Evolutionary conservation across 441 rosid genomes (phyloP).

Genomic region (Eutrema salsugineum): DNA sequence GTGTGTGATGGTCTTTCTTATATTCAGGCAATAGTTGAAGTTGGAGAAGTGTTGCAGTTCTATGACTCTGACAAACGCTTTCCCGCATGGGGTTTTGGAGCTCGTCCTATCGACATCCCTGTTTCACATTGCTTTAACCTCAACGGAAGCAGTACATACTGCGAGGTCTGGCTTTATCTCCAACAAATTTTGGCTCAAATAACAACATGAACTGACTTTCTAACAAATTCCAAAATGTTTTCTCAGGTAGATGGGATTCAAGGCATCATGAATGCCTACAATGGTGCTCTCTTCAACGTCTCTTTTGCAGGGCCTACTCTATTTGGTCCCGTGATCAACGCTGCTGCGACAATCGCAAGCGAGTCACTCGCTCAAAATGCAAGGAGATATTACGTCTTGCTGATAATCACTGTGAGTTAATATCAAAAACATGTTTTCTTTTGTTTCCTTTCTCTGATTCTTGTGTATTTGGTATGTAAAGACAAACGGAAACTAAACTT

Average conservation of each 20-base stretch:
- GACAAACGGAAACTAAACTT: not conserved
- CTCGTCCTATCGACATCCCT: slow-evolving; percentile 85
- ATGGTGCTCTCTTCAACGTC: slow-evolving; percentile 80
- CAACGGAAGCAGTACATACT: slow-evolving; percentile 75
- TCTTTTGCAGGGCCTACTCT: slow-evolving; percentile 97
- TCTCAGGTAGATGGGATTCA: slow-evolving; percentile 83
- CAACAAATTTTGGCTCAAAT: not conserved
- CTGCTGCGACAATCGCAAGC: slow-evolving; percentile 70
- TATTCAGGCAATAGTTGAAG: slow-evolving; percentile 78
- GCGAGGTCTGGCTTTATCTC: slow-evolving; percentile 51
- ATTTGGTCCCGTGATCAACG: slow-evolving; percentile 81
- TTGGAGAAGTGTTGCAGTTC: slow-evolving; percentile 87
- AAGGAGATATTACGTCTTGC: slow-evolving; percentile 63
- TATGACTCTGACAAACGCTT: slow-evolving; percentile 82
- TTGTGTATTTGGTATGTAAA: not conserved
- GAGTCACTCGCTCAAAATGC: slow-evolving; percentile 56
- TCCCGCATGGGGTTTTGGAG: slow-evolving; percentile 99
- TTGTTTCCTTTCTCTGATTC: not conserved
- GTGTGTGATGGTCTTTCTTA: not conserved
- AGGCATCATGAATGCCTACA: slow-evolving; percentile 80
- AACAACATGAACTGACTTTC: not conserved
- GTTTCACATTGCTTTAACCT: slow-evolving; percentile 94
- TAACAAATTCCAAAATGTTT: not conserved
- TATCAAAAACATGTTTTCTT: not conserved
- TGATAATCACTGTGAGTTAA: slow-evolving; percentile 77